Evolutionary conservation across 768 basidiomycete genomes (phyloP), one percentile per base, ranked within the genome.

Genomic region (Melanogaster broomeanus): DNA sequence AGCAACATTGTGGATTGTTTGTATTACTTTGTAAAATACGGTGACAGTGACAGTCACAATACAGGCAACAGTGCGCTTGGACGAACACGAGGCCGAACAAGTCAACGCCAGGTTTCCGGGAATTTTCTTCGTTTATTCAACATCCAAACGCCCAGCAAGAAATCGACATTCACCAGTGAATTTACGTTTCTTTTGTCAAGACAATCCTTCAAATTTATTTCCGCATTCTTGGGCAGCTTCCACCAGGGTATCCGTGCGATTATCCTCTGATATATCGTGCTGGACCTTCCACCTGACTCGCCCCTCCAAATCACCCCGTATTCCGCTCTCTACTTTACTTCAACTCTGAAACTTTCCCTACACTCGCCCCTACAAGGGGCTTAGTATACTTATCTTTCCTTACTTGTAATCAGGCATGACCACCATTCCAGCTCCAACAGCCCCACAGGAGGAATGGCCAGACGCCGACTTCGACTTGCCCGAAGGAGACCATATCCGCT

Each of bases 391-490:
- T 49, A 48, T 51, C 58, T 50, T 53, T 42, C 60, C 25, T 45
- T 58, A 13, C 41, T 58, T 58, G 45, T 64, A 62, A 49, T 56
- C 58, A 57, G 54, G 48, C 48, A 89, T 89, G 87, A 67, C 76
- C 49, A 72, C 85, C 45, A 74, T 84, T 35, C 82, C 81, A 33
- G 81, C 85, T 6, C 85, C 84, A 12, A 72, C 79, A 41, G 73
- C 78, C 55, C 69, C 74, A 49, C 79, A 81, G 56, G 90, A 93
- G 71, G 88, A 91, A 74, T 93, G 90, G 90, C 78, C 82, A 39
- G 90, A 93, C 69, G 87, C 87, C 55, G 90, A 93, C 71, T 92
- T 93, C 65, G 90, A 91, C 66, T 74, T 93, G 19, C 85, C 87
- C 48, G 90, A 93, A 42, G 90, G 82, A 38, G 80, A 80, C 42